phyloP scores from a whole-genome alignment of 129 eudicot genomes.

The Helichrysum umbraculigerum region DNA sequence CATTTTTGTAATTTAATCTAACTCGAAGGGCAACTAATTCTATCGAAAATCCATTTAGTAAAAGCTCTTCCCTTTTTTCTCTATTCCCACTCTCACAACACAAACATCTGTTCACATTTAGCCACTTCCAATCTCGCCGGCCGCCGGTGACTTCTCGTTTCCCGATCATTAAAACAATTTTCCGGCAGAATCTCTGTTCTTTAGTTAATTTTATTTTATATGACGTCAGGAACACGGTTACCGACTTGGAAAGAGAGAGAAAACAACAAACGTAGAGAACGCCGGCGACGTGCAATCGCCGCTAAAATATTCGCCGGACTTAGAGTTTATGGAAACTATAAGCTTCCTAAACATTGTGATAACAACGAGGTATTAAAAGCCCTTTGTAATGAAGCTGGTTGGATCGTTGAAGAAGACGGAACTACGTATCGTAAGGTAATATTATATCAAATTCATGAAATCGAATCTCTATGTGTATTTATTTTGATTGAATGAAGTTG shows the following conservation, averaged over 20 bases:
- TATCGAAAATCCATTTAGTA: constrained; percentile 5
- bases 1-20: not conserved
- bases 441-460: not conserved
- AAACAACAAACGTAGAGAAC: constrained; percentile 91
- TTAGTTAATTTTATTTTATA: constrained; percentile 2
- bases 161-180: constrained; percentile 6
- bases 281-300: constrained; percentile 93
- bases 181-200: not conserved
- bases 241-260: constrained; percentile 99
- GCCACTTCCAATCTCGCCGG: constrained; percentile 7
- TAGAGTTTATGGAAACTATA: constrained; percentile 78
- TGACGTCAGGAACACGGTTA: constrained; percentile 84
- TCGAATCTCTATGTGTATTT: not conserved
- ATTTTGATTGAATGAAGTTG: not conserved
- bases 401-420: constrained; percentile 96
- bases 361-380: constrained; percentile 94
- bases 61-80: constrained; percentile 1
- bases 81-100: not conserved
- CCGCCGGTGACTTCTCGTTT: constrained; percentile 24
- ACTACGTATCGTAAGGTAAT: constrained; percentile 88
- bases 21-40: not conserved
- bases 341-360: constrained; percentile 95
- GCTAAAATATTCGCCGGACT: constrained; percentile 94
- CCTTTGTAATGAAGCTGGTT: constrained; percentile 90
- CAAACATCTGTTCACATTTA: not conserved